phyloP scores from a whole-genome alignment of 352 stramenopile species.

The Globisporangium megalacanthum region DNA sequence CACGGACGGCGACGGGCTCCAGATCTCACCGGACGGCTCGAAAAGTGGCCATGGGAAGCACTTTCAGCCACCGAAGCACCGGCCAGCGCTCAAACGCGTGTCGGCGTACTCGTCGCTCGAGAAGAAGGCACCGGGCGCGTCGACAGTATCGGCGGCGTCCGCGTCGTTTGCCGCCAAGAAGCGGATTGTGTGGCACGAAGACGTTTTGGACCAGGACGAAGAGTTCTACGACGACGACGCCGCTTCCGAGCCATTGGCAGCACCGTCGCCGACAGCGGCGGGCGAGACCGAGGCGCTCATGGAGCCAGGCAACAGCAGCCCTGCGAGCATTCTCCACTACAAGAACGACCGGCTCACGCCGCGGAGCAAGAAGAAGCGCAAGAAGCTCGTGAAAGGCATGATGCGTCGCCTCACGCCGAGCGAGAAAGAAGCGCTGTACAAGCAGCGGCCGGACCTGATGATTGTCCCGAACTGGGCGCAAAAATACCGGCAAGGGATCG shows the following conservation, averaged over 20 bases:
- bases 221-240: slow-evolving; percentile 68
- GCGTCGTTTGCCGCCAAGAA: slow-evolving; percentile 35
- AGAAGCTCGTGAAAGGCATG: slow-evolving; percentile 67
- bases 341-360: slow-evolving; percentile 53
- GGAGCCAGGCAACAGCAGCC: slow-evolving; percentile 21
- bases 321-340: slow-evolving; percentile 52
- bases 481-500: slow-evolving; percentile 83
- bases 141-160: slow-evolving; percentile 5
- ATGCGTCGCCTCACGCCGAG: slow-evolving; percentile 75
- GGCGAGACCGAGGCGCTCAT: slow-evolving; percentile 56
- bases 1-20: slow-evolving; percentile 74
- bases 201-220: slow-evolving; percentile 71
- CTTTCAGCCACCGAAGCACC: slow-evolving; percentile 37
- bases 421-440: slow-evolving; percentile 84
- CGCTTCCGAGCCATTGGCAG: slow-evolving; percentile 2
- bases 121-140: slow-evolving; percentile 7
- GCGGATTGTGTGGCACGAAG: slow-evolving; percentile 63
- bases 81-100: slow-evolving; percentile 68
- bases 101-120: slow-evolving; percentile 65
- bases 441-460: slow-evolving; percentile 76
- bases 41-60: slow-evolving; percentile 46
- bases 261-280: slow-evolving; percentile 1
- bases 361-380: slow-evolving; percentile 74
- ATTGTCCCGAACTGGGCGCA: slow-evolving; percentile 87
- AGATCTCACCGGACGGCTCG: slow-evolving; percentile 66